Evolutionary conservation across 257 asterid genomes (phyloP), one percentile per base, ranked within the genome.

Genomic region (Primulina tabacum): DNA sequence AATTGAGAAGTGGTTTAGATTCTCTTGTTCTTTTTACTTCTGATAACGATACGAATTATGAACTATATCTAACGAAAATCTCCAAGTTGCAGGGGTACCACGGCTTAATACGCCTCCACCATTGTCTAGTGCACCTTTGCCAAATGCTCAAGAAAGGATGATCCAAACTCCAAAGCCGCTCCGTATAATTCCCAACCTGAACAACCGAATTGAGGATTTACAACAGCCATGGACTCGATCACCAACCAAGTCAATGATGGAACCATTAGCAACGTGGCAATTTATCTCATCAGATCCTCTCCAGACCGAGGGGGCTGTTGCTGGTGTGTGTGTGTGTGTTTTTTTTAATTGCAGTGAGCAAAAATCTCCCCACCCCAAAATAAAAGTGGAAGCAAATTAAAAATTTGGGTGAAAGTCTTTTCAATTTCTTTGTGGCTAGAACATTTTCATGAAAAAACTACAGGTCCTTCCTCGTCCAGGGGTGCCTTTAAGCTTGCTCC

Each of bases 191-290:
- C 89, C 96, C 8, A 85, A 89, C 78, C 77, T 83, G 66, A 87
- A 81, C 70, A 92, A 86, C 84, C 90, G 82, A 58, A 80, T 94
- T 57, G 99, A 94, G 70, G 99, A 94, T 78, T 80, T 91, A 75
- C 81, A 96, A 74, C 97, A 83, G 82, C 99, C 99, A 65, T 94
- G 99, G 99, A 94, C 99, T 57, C 89, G 99, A 35, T 94, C 97
- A 18, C 99, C 97, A 18, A 94, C 99, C 57, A 94, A 94, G 84
- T 86, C 97, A 37, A 77, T 86, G 82, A 85, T 86, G 88, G 99
- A 91, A 75, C 97, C 96, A 64, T 65, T 84, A 68, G 90, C 95
- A 64, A 89, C 96, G 58, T 94, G 99, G 99, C 84, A 83, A 71
- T 91, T 94, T 76, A 64, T 82, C 77, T 74, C 90, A 7, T 77